phyloP scores from a whole-genome alignment of 2,329 filamentous ascomycete genomes.

The Pseudopithomyces chartarum region DNA sequence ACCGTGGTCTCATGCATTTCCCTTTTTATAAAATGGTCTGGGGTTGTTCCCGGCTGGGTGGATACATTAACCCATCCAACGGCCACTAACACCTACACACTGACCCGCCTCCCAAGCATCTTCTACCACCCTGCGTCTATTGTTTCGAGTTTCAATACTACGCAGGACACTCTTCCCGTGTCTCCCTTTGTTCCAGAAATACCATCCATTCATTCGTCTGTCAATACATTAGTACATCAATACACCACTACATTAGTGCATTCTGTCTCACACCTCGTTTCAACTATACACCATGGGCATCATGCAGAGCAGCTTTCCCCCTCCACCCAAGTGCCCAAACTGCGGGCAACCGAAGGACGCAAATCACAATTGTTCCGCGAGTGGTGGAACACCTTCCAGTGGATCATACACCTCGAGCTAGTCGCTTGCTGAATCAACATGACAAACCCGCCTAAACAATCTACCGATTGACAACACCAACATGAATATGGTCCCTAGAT shows the following conservation, averaged over 20 bases:
- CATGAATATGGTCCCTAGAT: neutral
- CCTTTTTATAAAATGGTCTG: slow-evolving; percentile 10
- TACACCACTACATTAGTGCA: neutral
- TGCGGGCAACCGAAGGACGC: slow-evolving; percentile 17
- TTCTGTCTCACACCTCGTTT: neutral
- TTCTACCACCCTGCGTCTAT: neutral
- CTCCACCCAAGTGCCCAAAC: slow-evolving; percentile 23
- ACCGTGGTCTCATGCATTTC: neutral
- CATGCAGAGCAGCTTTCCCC: slow-evolving; percentile 26
- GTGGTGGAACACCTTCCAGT: slow-evolving; percentile 15
- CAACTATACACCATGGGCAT: slow-evolving; percentile 18
- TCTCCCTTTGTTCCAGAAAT: too few relatives aligned
- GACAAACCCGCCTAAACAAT: neutral
- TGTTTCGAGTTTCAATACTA: neutral
- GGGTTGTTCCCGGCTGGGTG: neutral
- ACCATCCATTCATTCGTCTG: neutral
- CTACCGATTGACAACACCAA: neutral
- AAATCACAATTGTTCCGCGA: slow-evolving; percentile 19
- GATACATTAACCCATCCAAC: neutral
- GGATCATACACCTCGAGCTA: slow-evolving; percentile 7
- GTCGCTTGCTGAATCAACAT: neutral
- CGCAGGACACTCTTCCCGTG: neutral
- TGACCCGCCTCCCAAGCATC: neutral
- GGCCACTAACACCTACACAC: neutral
- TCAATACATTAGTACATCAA: neutral